These are phyloP conservation scores for Tetrahymena borealis DNA, from an alignment of 73 alveolate genomes.

Conservation along the genomic window DNA sequence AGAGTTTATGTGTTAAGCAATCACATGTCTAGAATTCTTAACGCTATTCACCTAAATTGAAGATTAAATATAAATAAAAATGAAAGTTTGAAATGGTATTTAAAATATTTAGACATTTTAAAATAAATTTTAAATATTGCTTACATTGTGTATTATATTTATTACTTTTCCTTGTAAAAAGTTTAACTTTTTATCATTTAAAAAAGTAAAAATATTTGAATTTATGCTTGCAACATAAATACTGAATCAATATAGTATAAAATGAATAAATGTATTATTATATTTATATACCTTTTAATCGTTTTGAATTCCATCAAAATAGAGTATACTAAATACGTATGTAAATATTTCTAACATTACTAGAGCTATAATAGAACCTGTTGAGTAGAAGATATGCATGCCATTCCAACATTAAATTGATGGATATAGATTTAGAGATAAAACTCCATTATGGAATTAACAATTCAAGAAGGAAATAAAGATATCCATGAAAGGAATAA, in stretches of 20 bases:
- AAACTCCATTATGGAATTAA: background rate
- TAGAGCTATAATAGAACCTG: background rate
- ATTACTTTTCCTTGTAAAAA: no score
- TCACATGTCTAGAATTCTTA: background rate
- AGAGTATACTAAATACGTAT: background rate
- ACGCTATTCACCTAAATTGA: background rate
- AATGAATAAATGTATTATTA: no score
- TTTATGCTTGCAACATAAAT: no score
- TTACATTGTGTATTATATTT: no score
- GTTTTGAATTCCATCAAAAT: background rate
- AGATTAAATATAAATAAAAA: no score
- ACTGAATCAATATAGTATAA: no score
- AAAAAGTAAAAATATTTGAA: no score
- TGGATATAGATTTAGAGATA: background rate
- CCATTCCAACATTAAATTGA: background rate
- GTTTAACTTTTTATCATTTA: no score
- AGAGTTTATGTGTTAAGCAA: background rate
- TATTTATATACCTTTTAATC: background rate
- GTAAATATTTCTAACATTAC: background rate
- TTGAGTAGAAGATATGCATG: background rate
- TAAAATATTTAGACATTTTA: no score
- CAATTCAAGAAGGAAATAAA: background rate
- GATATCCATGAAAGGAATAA: background rate
- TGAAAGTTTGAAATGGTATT: no score
- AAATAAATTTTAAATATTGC: no score